phyloP scores from a whole-genome alignment of 345 rosid species.

The Eucalyptus curtisii region DNA sequence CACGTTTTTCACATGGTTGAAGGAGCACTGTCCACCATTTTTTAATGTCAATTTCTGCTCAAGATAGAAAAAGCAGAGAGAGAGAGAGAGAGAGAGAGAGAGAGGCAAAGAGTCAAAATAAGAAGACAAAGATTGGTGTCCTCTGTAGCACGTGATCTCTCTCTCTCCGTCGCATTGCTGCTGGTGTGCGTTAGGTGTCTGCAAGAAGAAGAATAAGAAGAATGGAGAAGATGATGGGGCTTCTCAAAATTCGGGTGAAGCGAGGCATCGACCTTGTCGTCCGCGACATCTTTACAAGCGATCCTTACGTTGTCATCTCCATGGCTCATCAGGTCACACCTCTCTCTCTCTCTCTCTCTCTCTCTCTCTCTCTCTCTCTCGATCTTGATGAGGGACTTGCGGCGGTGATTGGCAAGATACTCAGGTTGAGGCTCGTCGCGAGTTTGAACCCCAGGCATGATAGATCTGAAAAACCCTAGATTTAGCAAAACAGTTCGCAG shows the following conservation, averaged over 20 bases:
- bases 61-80: background rate
- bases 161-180: background rate
- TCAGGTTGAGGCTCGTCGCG: background rate
- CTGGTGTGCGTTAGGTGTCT: background rate
- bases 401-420: background rate
- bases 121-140: background rate
- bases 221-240: conserved; percentile 30
- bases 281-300: conserved; percentile 29
- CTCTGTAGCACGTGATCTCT: background rate
- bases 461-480: background rate
- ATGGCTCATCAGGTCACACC: conserved; percentile 25
- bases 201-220: background rate
- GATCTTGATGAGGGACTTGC: background rate
- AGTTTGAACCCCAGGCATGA: background rate
- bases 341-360: background rate
- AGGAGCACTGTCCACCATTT: background rate
- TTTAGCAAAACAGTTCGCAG: background rate
- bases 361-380: background rate
- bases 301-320: conserved; percentile 40
- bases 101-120: background rate
- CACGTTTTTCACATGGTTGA: background rate
- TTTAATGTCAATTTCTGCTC: background rate
- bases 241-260: conserved; percentile 25
- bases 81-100: background rate
- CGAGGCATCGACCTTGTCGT: conserved; percentile 34